Evolutionary conservation across 2,329 filamentous ascomycete species (phyloP), one percentile per base, ranked within the genome.

Genomic region (Sporothrix luriei): DNA sequence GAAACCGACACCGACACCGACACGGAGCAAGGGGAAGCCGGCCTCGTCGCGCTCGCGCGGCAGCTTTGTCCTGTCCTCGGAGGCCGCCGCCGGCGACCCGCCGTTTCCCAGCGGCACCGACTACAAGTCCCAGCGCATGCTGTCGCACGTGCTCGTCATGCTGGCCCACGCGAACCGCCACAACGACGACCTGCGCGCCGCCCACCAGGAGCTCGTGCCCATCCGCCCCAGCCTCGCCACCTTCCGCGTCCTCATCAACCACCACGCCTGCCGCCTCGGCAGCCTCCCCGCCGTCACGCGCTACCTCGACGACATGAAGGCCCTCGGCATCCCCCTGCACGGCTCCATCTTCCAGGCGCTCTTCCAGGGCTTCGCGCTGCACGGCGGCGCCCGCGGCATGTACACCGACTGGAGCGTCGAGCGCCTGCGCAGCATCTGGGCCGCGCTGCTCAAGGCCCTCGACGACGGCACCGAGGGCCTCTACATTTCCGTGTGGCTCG

Each of bases 281-380:
- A 85, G 96, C 73, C 83, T 97, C 26, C 81, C 87, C 52, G 88
- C 88, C 72, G 88, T 96, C 14, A 86, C 87, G 13, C 85, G 87
- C 64, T 86, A 93, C 57, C 81, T 99, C 26, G 85, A 88, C 61
- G 94, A 98, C 77, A 97, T 97, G 93, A 87, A 86, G 69, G 80
- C 82, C 49, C 88, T 89, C 73, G 80, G 84, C 3, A 83, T 97
- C 3, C 86, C 88, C 0, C 81, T 94, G 19, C 88, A 94, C 71
- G 91, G 90, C 6, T 86, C 90, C 70, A 86, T 97, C 29, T 97
- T 94, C 75, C 82, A 95, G 49, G 85, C 90, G 9, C 82, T 98
- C 3, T 91, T 98, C 80, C 90, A 92, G 75, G 93, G 91, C 0
- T 99, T 98, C 76, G 84, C 85, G 43, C 78, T 82, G 2, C 90